Evolutionary conservation across 345 rosid species (phyloP).

Genomic region (Capsella bursapastoris): DNA sequence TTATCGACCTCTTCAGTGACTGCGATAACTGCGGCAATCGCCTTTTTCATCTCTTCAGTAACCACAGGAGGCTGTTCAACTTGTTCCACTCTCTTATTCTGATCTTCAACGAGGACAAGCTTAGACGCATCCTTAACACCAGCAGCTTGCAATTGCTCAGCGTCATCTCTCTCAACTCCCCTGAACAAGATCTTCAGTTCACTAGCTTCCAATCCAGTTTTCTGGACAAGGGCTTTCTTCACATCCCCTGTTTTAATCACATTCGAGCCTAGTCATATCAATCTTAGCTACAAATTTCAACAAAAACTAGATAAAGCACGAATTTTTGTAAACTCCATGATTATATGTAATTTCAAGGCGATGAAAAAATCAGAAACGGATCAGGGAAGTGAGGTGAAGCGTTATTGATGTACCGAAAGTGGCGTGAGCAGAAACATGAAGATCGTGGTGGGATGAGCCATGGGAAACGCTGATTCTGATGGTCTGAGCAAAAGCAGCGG

Average conservation of each 20-base stretch:
- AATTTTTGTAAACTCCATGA: neutral
- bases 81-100: constrained; percentile 45
- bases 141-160: constrained; percentile 55
- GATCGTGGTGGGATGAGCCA: constrained; percentile 57
- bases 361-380: constrained; percentile 5
- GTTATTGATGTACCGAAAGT: constrained; percentile 59
- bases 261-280: constrained; percentile 22
- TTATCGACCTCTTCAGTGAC: constrained; percentile 68
- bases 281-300: neutral
- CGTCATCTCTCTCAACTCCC: constrained; percentile 75
- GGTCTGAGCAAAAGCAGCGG: constrained; percentile 41
- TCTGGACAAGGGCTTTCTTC: constrained; percentile 58
- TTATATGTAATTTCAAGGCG: neutral
- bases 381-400: neutral
- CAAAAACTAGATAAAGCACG: neutral
- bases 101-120: constrained; percentile 61
- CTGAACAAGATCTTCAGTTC: constrained; percentile 68
- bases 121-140: constrained; percentile 78
- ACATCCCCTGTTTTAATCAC: constrained; percentile 56
- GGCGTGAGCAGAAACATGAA: constrained; percentile 54
- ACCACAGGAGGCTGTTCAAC: constrained; percentile 46
- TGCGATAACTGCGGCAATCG: constrained; percentile 57
- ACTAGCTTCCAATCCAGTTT: constrained; percentile 56
- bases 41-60: constrained; percentile 52
- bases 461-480: constrained; percentile 55